Conservation (phyloP, 1,284 basidiomycete species). For the Earliella scabrosa region DNA sequence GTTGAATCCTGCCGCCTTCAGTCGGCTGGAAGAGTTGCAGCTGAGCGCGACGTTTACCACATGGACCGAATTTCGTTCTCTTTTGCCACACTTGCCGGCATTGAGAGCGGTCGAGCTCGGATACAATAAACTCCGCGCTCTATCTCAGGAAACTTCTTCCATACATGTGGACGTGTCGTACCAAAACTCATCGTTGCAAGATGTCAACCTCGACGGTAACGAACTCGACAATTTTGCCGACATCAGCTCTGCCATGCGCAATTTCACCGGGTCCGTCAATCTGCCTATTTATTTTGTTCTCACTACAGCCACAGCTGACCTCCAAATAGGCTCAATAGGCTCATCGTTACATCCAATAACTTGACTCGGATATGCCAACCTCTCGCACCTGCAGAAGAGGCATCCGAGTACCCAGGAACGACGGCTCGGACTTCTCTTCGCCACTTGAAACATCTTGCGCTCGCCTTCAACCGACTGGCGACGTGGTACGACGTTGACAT, state of each 20-base stretch:
- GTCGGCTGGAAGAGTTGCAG: slow-evolving; percentile 65
- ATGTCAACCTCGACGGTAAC: slow-evolving; percentile 83
- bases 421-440: slow-evolving; percentile 28
- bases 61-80: slow-evolving; percentile 69
- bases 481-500: slow-evolving; percentile 76
- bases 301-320: slow-evolving; percentile 17
- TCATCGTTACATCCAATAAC: slow-evolving; percentile 73
- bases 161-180: not conserved
- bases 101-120: slow-evolving; percentile 77
- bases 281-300: slow-evolving; percentile 6
- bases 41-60: slow-evolving; percentile 75
- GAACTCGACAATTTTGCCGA: slow-evolving; percentile 62
- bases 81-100: slow-evolving; percentile 60
- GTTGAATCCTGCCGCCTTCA: slow-evolving; percentile 51
- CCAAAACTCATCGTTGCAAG: slow-evolving; percentile 43
- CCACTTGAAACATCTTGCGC: slow-evolving; percentile 54
- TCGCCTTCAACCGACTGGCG: slow-evolving; percentile 66
- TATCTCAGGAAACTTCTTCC: slow-evolving; percentile 33
- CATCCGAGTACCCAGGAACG: slow-evolving; percentile 5
- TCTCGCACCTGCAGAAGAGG: not conserved
- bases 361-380: slow-evolving; percentile 47
- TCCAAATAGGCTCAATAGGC: slow-evolving; percentile 53
- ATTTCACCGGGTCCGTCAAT: slow-evolving; percentile 54
- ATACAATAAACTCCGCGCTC: slow-evolving; percentile 62
- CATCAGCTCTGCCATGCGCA: slow-evolving; percentile 49